Evolutionary conservation across 345 rosid species (phyloP).

Genomic region (Bruguiera sexangula): DNA sequence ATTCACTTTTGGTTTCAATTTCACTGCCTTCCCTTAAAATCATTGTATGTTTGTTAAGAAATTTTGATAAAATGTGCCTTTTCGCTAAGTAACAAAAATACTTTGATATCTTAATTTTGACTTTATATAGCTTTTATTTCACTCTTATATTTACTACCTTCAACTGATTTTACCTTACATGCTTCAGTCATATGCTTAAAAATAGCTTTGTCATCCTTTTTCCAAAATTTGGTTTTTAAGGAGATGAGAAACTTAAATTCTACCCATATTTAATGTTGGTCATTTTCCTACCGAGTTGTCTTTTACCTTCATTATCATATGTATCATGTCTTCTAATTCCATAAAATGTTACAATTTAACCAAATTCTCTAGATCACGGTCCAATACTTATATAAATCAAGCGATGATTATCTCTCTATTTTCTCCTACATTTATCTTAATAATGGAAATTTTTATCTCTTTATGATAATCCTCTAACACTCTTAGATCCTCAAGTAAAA

Average conservation of each 20-base stretch:
- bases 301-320: neutral
- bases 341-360: neutral
- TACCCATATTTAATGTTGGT: neutral
- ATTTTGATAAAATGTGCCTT: neutral
- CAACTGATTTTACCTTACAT: neutral
- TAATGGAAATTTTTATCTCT: neutral
- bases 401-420: neutral
- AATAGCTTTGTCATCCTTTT: neutral
- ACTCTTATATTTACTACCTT: neutral
- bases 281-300: neutral
- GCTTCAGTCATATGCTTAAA: neutral
- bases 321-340: too few species aligned
- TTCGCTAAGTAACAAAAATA: neutral
- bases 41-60: neutral
- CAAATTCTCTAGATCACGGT: neutral
- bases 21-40: neutral
- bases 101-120: neutral
- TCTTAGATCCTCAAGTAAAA: neutral
- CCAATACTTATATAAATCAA: neutral
- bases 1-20: neutral
- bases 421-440: neutral
- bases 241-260: neutral
- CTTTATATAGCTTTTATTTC: neutral
- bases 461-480: neutral
- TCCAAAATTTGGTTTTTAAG: neutral